Evolutionary conservation across 345 rosid species (phyloP).

Genomic region (Hibiscus trionum): DNA sequence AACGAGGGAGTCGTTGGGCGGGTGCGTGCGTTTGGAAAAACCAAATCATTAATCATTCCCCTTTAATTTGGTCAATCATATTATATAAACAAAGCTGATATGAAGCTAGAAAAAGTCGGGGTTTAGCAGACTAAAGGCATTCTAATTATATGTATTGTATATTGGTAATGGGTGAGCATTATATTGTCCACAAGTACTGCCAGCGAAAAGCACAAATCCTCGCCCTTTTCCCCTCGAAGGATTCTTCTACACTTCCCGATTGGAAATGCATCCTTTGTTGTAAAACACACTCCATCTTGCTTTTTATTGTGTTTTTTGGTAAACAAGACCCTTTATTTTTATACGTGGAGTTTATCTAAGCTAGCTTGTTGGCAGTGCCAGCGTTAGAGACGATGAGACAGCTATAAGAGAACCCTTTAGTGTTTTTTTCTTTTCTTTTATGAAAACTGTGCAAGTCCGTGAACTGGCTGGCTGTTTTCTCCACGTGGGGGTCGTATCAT

Average conservation of each 20-base stretch:
- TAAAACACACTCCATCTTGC: not conserved
- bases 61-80: not conserved
- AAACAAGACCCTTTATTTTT: not conserved
- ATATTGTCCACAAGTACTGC: conserved; percentile 7
- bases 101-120: not conserved
- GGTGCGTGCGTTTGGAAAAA: not conserved
- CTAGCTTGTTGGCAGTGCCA: conserved; percentile 8
- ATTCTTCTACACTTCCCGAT: not conserved
- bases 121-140: not conserved
- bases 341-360: not conserved
- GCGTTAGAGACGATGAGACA: conserved; percentile 14
- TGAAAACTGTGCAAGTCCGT: conserved; percentile 6
- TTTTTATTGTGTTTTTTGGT: not conserved
- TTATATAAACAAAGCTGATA: conserved; percentile 1
- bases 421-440: not conserved
- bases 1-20: not conserved
- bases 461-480: conserved; percentile 43
- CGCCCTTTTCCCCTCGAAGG: too few species aligned
- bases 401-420: not conserved
- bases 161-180: conserved; percentile 1
- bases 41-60: not conserved
- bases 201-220: not conserved
- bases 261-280: conserved; percentile 7
- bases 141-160: not conserved
- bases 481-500: conserved; percentile 42